These are phyloP conservation scores for Arabidopsis suecica DNA, from an alignment of 345 rosid genomes.

Conservation along the genomic window DNA sequence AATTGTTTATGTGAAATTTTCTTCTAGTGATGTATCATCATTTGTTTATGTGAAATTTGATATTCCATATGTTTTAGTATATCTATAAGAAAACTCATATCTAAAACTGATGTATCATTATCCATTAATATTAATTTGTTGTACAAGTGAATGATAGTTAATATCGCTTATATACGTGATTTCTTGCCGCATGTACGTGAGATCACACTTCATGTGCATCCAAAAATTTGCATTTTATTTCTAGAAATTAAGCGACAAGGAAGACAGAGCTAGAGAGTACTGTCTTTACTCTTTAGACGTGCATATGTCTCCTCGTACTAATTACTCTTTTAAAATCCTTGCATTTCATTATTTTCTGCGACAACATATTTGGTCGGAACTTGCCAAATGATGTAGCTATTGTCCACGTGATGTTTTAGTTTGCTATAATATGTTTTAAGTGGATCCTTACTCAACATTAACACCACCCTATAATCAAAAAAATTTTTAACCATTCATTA, in stretches of 20 bases:
- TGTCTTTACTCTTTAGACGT: neutral
- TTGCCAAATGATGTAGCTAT: slow-evolving; percentile 26
- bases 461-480: neutral
- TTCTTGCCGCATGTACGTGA: slow-evolving; percentile 5
- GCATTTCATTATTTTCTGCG: neutral
- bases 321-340: neutral
- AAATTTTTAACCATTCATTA: neutral
- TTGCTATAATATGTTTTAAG: neutral
- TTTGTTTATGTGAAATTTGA: neutral
- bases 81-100: neutral
- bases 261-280: slow-evolving; percentile 17
- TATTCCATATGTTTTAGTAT: neutral
- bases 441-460: neutral
- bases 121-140: neutral
- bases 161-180: neutral
- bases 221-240: neutral
- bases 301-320: slow-evolving; percentile 40
- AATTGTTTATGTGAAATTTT: neutral
- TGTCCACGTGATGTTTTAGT: neutral
- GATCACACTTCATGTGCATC: slow-evolving; percentile 25
- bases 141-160: neutral
- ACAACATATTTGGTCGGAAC: slow-evolving; percentile 28
- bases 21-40: neutral
- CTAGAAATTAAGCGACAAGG: slow-evolving; percentile 6
- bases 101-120: neutral